Base-by-base conservation (phyloP, 176 grass and related monocot species). In the Raddia guianensis region DNA sequence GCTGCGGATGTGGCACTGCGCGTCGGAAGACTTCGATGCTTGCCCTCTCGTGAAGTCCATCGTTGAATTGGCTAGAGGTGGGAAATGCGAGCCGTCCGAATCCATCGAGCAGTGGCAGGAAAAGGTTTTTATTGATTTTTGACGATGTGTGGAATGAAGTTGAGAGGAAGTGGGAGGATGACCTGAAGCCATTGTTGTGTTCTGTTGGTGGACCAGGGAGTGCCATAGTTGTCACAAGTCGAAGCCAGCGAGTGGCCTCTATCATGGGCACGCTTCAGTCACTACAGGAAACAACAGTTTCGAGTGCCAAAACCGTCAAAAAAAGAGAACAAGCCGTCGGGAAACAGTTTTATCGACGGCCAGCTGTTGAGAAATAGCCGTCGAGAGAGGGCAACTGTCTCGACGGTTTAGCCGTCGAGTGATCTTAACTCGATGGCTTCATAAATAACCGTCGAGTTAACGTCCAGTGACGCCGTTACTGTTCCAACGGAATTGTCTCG, bases 141-240 rank as follows among this genome's bases (percentile, higher is more conserved):
- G 87, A 93, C 18, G 82, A 85, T 44, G 85, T 83, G 0, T 93
- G 88, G 91, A 83, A 73, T 27, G 85, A 90, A 18, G 72, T 74
- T 0, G 1, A 10, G 0, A 0, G 20, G 0, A 76, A 62, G 16
- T 94, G 88, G 91, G 33, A 74, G 47, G 56, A 87, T 0, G 7
- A n/a, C 0, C 43, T 94, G 2, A 77, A 48, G 61, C 63, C 71
- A 0, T 48, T 76, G 0, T 9, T 54, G n/a, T 40, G 19, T 86
- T 59, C 71, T 43, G 0, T 62, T 21, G 79, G 46, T 76, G 86
- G 50, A 35, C 3, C 5, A 1, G 83, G 88, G 18, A 90, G 85
- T 21, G 57, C 8, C 0, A 53, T 94, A 54, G 0, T 94, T 0
- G 73, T 90, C 50, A 93, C 91, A 11, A 76, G 60, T n/a, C 63